These are phyloP conservation scores for Aspergillus ruber DNA, from an alignment of 2,329 filamentous ascomycete genomes.

Conservation along the genomic window DNA sequence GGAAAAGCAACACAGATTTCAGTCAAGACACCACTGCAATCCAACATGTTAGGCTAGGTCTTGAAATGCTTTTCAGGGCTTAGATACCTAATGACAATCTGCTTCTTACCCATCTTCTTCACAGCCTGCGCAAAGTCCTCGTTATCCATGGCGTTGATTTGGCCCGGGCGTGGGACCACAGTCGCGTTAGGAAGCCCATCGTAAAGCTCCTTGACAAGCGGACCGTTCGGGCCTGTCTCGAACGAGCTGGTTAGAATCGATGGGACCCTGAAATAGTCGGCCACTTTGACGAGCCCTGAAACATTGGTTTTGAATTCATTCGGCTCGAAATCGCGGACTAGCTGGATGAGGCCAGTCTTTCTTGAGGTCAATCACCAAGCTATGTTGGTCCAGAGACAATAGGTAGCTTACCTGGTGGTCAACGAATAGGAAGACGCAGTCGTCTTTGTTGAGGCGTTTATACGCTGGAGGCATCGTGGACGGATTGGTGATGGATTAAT, in stretches of 20 bases:
- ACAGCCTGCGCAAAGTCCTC: slow-evolving; percentile 60
- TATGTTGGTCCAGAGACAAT: background rate
- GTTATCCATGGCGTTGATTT: slow-evolving; percentile 75
- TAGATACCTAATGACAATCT: slow-evolving; percentile 57
- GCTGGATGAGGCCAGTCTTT: slow-evolving; percentile 23
- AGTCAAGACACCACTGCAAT: background rate
- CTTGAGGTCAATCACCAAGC: background rate
- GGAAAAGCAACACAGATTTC: slow-evolving; percentile 59
- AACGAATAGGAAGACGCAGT: slow-evolving; percentile 18
- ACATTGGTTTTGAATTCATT: slow-evolving; percentile 62
- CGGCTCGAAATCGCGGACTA: slow-evolving; percentile 60
- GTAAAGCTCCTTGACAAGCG: slow-evolving; percentile 61
- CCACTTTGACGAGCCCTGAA: slow-evolving; percentile 60
- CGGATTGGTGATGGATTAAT: background rate
- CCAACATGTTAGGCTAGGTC: background rate
- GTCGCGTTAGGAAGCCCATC: slow-evolving; percentile 62
- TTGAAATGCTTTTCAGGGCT: background rate
- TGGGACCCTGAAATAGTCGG: slow-evolving; percentile 60
- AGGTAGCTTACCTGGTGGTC: slow-evolving; percentile 23
- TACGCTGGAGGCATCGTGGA: background rate
- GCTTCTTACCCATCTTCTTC: slow-evolving; percentile 57
- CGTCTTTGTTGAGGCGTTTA: background rate
- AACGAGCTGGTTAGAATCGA: slow-evolving; percentile 66
- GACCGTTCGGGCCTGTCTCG: slow-evolving; percentile 64
- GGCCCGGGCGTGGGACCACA: slow-evolving; percentile 61